Base-by-base conservation (phyloP, 768 basidiomycete genomes). In the Pleurotus cornucopiae region DNA sequence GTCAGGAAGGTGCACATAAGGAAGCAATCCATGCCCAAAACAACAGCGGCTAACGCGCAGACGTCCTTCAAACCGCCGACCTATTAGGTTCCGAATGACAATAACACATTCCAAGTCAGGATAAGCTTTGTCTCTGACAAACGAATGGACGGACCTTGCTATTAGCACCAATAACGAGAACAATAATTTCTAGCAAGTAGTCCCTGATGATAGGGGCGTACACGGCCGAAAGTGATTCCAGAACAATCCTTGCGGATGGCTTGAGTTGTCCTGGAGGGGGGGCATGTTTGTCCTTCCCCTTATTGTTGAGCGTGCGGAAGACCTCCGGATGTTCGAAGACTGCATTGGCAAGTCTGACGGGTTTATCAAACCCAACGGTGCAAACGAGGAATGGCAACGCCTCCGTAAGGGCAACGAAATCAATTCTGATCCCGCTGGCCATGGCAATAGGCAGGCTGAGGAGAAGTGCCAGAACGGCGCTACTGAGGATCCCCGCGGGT, bases 341-440 rank as follows among this genome's bases (percentile, higher is more conserved):
- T 2, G 94, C 88, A 11, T 87, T 81, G 2, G 94, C 95, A 21
- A 99, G 85, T 5, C 91, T 83, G 46, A 96, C 85, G 0, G 95
- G 96, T 69, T 99, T 98, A 73, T 99, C 97, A 69, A 98, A 99
- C 5, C 96, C 96, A 58, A 99, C 86, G 1, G 94, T 97, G 70
- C 96, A 96, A 37, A 99, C 95, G 47, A 98, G 77, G 85, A 98
- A 98, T 0, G 97, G 97, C 0, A 99, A 81, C 0, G 97, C 96
- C 69, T 99, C 97, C 7, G 91, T 93, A 49, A 99, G 79, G 7
- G 88, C 87, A 53, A 98, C 88, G 1, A 94, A 93, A 68, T 98
- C 95, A 62, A 99, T 86, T 16, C 86, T 88, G 57, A 99, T 92
- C 62, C 80, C 78, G 57, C 98, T 77, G 11, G 80, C 69, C 70